Conservation (phyloP, 352 stramenopile species). For the Saprolegnia parasitica region DNA sequence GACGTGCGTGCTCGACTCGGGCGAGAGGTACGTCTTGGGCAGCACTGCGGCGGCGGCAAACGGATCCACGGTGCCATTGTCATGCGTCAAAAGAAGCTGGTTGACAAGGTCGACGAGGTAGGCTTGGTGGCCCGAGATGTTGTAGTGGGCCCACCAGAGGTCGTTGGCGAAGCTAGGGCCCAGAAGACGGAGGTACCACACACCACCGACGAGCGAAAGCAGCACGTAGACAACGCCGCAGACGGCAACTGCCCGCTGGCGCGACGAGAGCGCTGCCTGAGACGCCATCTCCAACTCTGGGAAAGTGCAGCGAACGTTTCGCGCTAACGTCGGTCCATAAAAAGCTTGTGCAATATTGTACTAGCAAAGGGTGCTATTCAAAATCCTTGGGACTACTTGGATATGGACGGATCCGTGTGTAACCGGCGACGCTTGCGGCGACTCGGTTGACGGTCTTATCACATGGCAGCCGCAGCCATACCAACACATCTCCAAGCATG, state of each 20-base stretch:
- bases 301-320: background rate
- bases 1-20: background rate
- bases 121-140: slow-evolving; percentile 19
- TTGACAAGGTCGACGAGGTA: slow-evolving; percentile 5
- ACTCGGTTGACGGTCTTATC: too few species aligned
- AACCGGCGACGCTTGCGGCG: too few species aligned
- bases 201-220: background rate
- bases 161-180: background rate
- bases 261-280: background rate
- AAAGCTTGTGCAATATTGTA: too few species aligned
- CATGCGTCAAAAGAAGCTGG: background rate
- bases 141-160: slow-evolving; percentile 5
- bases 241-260: background rate
- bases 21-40: background rate
- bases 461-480: too few species aligned
- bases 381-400: too few species aligned
- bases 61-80: background rate
- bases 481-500: too few species aligned
- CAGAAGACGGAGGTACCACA: background rate
- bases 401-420: too few species aligned
- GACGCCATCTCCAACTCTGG: background rate
- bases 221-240: background rate
- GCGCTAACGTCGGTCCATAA: background rate
- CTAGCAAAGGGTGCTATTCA: too few species aligned
- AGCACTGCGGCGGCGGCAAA: background rate